Base-by-base conservation (phyloP, 192 early-diverging fungal species). In the Coemansia sp. region DNA sequence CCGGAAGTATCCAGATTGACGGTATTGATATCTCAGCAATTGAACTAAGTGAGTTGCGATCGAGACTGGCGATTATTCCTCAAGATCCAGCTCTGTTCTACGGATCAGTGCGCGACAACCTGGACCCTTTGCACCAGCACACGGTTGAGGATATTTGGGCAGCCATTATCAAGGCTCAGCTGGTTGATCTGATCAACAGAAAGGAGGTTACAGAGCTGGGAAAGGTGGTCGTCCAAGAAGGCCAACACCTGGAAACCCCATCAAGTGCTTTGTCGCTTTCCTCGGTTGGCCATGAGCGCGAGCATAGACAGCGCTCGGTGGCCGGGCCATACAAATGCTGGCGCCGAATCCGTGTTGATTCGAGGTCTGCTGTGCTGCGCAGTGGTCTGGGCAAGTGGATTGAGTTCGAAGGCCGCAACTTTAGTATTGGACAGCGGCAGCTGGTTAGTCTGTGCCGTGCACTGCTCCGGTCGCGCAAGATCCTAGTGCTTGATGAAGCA, bases 401-500 rank as follows among this genome's bases (percentile, higher is more conserved):
- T 4, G 68, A 63, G 16, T 48, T 47, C 22, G 68, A 59, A 3
- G 92, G 90, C 9, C 43, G 68, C 39, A 77, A 62, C 47, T 84
- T 89, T 59, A 89, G 86, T 32, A 85, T 87, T 6, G 91, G 91
- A 5, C 88, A 93, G 73, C 73, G 87, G 9, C 91, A 93, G 72
- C 61, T 85, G 1, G 43, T 87, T 5, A 78, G 82, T 56, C 66
- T 87, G 21, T 77, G 84, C 6, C 66, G 89, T 19, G 89, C 89
- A 0, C 52, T 91, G 19, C 66, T 92, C 9, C 69, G 86, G 3
- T 85, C 84, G 52, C 85, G 88, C 47, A 85, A 83, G 41, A 82
- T 93, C 51, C 69, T 93, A 41, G 85, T 93, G 37, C 76, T 93
- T 64, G 92, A 93, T 69, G 92, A 93, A 73, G 90, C 82, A n/a